A percentile compares a stretch with the other conserved stretches of the same genome.
Evolutionary conservation across 2,329 filamentous ascomycete species (phyloP).

Genomic region (Ophiostoma sp.): DNA sequence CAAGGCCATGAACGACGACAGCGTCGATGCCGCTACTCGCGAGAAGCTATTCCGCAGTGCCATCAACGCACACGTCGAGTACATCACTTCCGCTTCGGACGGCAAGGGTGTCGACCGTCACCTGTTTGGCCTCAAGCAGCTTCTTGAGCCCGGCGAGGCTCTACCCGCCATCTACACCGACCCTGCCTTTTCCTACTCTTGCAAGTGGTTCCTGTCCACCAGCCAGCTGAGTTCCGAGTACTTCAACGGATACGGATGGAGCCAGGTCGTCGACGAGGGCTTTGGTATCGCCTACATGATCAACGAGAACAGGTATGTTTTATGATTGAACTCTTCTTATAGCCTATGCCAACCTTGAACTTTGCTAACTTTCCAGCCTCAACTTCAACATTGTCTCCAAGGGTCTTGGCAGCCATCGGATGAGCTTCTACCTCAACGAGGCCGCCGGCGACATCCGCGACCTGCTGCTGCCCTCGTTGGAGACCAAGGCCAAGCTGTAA

Average conservation of each 20-base stretch:
- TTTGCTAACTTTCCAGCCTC: constrained; percentile 19
- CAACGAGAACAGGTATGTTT: constrained; percentile 28
- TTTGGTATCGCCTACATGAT: constrained; percentile 99
- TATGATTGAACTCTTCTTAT: not conserved
- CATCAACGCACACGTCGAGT: constrained; percentile 75
- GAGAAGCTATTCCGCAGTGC: constrained; percentile 76
- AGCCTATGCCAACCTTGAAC: not conserved
- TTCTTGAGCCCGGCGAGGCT: constrained; percentile 73
- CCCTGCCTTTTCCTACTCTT: constrained; percentile 75
- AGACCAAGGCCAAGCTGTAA: constrained; percentile 85
- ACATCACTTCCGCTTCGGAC: constrained; percentile 82
- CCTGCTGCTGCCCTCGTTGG: constrained; percentile 72
- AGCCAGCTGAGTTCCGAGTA: constrained; percentile 91
- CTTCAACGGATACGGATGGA: constrained; percentile 99
- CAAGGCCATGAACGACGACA: constrained; percentile 71
- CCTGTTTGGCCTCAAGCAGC: constrained; percentile 93
- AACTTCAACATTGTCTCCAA: constrained; percentile 99
- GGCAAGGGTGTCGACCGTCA: constrained; percentile 94
- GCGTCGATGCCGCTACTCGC: constrained; percentile 44
- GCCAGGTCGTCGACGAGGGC: constrained; percentile 90
- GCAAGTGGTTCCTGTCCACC: constrained; percentile 83
- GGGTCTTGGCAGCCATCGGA: constrained; percentile 79
- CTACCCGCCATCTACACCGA: constrained; percentile 81
- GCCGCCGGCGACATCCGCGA: constrained; percentile 86
- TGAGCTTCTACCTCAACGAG: constrained; percentile 95